A percentile compares a stretch with the other conserved stretches of the same genome.
phyloP scores from a whole-genome alignment of 2,329 filamentous ascomycete genomes.

The Talaromyces sp. region DNA sequence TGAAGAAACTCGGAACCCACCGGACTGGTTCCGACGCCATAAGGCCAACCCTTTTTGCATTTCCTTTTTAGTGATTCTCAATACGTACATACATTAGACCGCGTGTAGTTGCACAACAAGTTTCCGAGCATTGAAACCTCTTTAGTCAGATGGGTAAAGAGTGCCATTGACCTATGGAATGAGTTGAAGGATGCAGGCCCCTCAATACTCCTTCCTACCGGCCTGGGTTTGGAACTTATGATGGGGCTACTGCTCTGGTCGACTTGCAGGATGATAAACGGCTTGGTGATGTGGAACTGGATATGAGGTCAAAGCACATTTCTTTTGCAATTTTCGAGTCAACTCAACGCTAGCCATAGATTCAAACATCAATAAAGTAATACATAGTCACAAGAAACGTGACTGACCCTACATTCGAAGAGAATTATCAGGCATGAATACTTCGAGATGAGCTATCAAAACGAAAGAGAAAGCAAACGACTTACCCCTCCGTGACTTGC shows the following conservation, averaged over 20 bases:
- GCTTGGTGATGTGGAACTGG: background rate
- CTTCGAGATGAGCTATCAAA: background rate
- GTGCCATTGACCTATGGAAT: background rate
- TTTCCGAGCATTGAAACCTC: background rate
- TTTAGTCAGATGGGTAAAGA: background rate
- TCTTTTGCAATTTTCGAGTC: background rate
- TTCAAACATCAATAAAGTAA: background rate
- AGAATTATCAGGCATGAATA: background rate
- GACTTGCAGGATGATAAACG: background rate
- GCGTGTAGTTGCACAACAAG: background rate
- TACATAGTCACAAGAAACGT: background rate
- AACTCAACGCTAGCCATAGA: background rate
- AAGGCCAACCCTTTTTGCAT: background rate
- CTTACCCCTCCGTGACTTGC: background rate
- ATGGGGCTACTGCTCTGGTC: constrained; percentile 2
- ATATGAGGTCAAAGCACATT: background rate
- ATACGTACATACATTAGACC: background rate
- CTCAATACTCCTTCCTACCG: background rate
- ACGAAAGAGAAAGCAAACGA: background rate
- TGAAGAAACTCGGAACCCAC: constrained; percentile 4
- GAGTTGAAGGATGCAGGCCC: background rate
- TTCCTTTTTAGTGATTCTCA: background rate
- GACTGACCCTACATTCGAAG: background rate
- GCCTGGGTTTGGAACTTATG: background rate
- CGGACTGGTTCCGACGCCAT: background rate